phyloP scores from a whole-genome alignment of 1,284 basidiomycete genomes.

The Microbotryomycetes sp. region DNA sequence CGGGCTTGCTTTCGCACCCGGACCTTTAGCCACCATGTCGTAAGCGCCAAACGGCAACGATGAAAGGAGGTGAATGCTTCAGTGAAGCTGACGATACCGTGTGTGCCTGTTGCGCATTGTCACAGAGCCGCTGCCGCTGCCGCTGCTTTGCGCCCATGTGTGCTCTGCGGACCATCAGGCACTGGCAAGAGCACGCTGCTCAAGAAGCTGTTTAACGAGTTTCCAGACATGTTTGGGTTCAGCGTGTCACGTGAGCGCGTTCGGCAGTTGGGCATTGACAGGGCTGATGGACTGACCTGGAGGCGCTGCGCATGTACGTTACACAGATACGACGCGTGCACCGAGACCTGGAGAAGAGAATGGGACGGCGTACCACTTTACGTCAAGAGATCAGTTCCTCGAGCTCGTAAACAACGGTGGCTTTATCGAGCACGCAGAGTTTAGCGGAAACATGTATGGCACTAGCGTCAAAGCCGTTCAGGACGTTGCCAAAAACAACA shows the following conservation, averaged over 20 bases:
- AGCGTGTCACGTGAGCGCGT: slow-evolving; percentile 78
- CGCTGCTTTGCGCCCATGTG: slow-evolving; percentile 16
- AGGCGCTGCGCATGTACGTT: not conserved
- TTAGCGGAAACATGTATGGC: slow-evolving; percentile 89
- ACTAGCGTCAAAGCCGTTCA: slow-evolving; percentile 67
- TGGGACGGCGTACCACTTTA: slow-evolving; percentile 58
- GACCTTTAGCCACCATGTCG: too few species aligned
- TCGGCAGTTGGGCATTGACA: too few species aligned
- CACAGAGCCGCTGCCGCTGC: not conserved
- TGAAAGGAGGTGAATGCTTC: too few species aligned
- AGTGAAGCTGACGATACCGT: too few species aligned
- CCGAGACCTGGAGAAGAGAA: slow-evolving; percentile 76
- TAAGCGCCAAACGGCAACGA: too few species aligned
- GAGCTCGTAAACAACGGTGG: slow-evolving; percentile 45
- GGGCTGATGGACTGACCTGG: not conserved
- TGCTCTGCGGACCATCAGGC: slow-evolving; percentile 63
- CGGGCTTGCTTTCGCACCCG: too few species aligned
- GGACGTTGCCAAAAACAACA: slow-evolving; percentile 44
- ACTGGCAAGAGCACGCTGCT: slow-evolving; percentile 93
- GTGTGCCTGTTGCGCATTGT: too few species aligned
- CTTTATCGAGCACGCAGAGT: slow-evolving; percentile 61
- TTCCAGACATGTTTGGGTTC: slow-evolving; percentile 84
- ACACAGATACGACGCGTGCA: slow-evolving; percentile 77
- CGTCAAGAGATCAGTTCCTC: slow-evolving; percentile 48
- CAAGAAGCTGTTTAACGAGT: slow-evolving; percentile 70